phyloP scores from a whole-genome alignment of 192 early-diverging fungal genomes.

The Entophlyctis luteolus region DNA sequence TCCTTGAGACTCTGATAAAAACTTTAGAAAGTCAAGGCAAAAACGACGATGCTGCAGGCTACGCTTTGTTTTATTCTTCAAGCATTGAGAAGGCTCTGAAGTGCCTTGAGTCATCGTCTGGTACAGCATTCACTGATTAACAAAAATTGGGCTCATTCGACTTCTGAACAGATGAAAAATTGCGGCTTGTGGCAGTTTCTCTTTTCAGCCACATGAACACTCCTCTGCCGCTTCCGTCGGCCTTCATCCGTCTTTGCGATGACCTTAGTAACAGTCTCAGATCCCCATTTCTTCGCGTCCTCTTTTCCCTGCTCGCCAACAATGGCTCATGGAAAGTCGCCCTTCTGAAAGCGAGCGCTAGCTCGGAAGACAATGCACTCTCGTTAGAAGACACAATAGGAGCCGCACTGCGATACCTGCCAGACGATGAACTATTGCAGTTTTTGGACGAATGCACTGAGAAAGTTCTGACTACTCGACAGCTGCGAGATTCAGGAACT shows the following conservation, averaged over 20 bases:
- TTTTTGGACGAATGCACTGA: background rate
- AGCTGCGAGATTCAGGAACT: conserved; percentile 55
- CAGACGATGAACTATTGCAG: conserved; percentile 58
- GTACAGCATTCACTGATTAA: conserved; percentile 23
- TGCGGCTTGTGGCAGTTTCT: conserved; percentile 79
- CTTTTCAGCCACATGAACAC: conserved; percentile 52
- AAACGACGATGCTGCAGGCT: conserved; percentile 82
- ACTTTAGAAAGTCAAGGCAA: conserved; percentile 67
- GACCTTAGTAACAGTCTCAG: conserved; percentile 55
- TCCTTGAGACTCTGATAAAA: conserved; percentile 43
- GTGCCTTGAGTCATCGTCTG: conserved; percentile 49
- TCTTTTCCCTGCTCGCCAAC: conserved; percentile 82
- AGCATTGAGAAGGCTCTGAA: conserved; percentile 68
- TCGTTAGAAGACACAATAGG: conserved; percentile 75
- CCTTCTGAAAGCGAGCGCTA: conserved; percentile 57
- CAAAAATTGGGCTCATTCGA: conserved; percentile 42
- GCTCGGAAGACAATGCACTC: conserved; percentile 39
- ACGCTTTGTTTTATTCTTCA: conserved; percentile 79
- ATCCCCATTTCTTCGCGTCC: conserved; percentile 77
- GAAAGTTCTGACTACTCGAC: conserved; percentile 22
- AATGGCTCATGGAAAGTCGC: conserved; percentile 76
- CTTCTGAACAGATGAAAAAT: conserved; percentile 58
- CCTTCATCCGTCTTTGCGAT: conserved; percentile 63
- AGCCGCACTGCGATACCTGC: conserved; percentile 79
- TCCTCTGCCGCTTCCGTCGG: conserved; percentile 15